Conservation (phyloP, 352 stramenopile genomes). For the Phytophthora meadii region DNA sequence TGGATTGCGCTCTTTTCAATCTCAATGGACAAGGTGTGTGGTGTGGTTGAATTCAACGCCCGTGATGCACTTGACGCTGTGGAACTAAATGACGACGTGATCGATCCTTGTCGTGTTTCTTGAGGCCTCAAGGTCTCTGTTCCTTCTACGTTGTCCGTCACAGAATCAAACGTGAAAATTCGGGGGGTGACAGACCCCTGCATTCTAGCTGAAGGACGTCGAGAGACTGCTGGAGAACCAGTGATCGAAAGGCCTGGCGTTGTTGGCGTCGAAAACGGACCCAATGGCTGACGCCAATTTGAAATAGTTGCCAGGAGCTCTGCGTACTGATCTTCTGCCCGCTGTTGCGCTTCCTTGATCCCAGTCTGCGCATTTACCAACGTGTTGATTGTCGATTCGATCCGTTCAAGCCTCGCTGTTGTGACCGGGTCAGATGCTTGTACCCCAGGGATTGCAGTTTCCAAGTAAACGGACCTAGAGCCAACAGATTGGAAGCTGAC, state of each 20-base stretch:
- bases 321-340: constrained; percentile 38
- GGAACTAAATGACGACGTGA: constrained; percentile 6
- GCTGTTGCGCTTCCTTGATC: constrained; percentile 53
- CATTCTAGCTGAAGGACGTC: constrained; percentile 10
- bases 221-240: constrained; percentile 3
- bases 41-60: constrained; percentile 10
- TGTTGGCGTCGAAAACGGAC: constrained; percentile 6
- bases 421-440: constrained; percentile 28
- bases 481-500: constrained; percentile 7
- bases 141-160: constrained; percentile 20
- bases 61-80: constrained; percentile 7
- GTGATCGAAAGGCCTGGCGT: constrained; percentile 11
- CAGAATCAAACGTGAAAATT: constrained; percentile 55
- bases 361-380: constrained; percentile 47
- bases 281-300: constrained; percentile 8
- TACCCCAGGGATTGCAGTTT: constrained; percentile 5
- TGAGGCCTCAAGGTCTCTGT: neutral
- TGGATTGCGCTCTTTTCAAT: constrained; percentile 12
- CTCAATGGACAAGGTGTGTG: constrained; percentile 43
- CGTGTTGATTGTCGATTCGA: constrained; percentile 52
- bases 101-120: neutral
- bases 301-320: constrained; percentile 50
- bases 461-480: constrained; percentile 5
- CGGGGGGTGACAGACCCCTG: constrained; percentile 24
- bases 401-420: constrained; percentile 52